Base-by-base conservation (phyloP, 306 rosid species). In the Cucurbita ficifolia region DNA sequence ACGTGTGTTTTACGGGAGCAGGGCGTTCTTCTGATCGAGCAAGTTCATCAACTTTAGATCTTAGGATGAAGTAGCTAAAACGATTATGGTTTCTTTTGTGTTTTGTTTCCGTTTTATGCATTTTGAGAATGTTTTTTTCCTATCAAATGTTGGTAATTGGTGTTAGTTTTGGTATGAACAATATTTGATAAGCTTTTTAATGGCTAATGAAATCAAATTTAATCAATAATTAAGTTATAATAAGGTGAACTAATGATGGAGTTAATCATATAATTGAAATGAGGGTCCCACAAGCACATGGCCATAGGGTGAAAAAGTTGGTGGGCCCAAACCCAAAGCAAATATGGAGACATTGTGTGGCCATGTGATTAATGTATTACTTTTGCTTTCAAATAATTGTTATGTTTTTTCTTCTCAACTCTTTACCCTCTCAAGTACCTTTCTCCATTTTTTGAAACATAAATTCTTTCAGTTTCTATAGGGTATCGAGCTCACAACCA, bases 1-100 rank as follows among this genome's bases (percentile, higher is more conserved):
- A 9, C 94, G 98, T 5, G 97, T 94, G 78, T 94, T 90, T 64
- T 93, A 93, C 45, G 98, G 98, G 16, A 93, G 98, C 72, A 79
- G 98, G 72, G 98, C 98, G 76, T 93, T 93, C 88, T 93, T 93
- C 86, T 93, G 85, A 93, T 75, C 72, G 53, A 1, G 7, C 8
- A 7, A 49, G 18, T 14, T 49, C 18, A 14, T 49, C 8, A 2
- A 14, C 86, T 82, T 56, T 81, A 87, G 90, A 75, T 78, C 75
- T 88, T 86, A 82, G 87, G 78, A 60, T 10, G 77, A 69, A 73
- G 59, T 73, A 54, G 35, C 88, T 84, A 81, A 90, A 81, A 88
- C 86, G 70, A 18, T 63, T 45, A 39, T 62, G 29, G 84, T 62
- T 83, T 72, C 77, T 77, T 75, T 77, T 76, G 76, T 49, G 13